Evolutionary conservation across 1,139 yeast genomes (phyloP), one percentile per base, ranked within the genome.

Genomic region (Yamadazyma diospyri): DNA sequence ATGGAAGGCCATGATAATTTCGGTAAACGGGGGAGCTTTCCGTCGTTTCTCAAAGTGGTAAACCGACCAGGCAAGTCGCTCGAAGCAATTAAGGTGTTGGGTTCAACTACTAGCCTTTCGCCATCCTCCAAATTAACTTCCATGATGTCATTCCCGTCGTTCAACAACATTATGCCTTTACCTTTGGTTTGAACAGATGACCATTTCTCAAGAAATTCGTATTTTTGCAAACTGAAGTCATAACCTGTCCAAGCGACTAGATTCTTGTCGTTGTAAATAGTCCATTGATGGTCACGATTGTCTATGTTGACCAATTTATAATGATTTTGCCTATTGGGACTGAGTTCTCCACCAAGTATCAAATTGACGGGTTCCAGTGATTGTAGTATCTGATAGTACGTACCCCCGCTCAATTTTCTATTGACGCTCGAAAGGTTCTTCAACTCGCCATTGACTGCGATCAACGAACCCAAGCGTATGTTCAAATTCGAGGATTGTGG

Each of bases 171-270:
- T 5, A 41, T 45, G 0, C 76, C 77, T 15, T 53, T 51, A 0
- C 76, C 76, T 8, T 29, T 20, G 4, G 60, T 47, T 23, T 42
- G 29, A 6, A 53, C 36, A 27, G 64, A 51, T 4, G 43, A 43
- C 35, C 39, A 46, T 16, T 45, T 50, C 6, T 43, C 41, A n/a
- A 59, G 38, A 5, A 46, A 32, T 9, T 37, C 30, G 7, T 29
- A 27, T 4, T 52, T 44, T n/a, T 33, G 32, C 13, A 69, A 33
- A 15, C 51, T 43, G 11, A 67, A 38, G 34, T 61, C 55, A 29
- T 56, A 55, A 0, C 76, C 76, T 1, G 68, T 54, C 77, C 77
- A 72, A 2, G 75, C 75, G 11, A 69, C 51, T 14, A 72, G 38
- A 33, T 51, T 49, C 6, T 56, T 51, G 29, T 54, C 53, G 14